Conservation (phyloP, 2,329 filamentous ascomycete genomes). For the Neonectria hederae region DNA sequence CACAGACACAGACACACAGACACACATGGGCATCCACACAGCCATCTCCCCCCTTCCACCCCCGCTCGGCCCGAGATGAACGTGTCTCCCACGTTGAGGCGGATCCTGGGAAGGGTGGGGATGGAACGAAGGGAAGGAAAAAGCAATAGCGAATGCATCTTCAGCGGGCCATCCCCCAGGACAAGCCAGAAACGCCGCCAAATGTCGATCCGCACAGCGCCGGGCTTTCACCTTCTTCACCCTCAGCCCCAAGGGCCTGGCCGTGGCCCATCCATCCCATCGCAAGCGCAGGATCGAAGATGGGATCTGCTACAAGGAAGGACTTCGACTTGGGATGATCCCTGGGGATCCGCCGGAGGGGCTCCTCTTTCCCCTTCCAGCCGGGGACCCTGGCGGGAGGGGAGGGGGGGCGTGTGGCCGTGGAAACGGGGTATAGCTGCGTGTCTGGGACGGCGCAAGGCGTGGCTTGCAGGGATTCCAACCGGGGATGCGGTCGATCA, state of each 20-base stretch:
- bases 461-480: constrained; percentile 31
- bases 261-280: not conserved
- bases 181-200: too few relatives aligned
- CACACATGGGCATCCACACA: constrained; percentile 26
- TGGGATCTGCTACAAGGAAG: constrained; percentile 27
- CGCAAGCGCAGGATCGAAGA: constrained; percentile 26
- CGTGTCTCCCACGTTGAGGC: constrained; percentile 1
- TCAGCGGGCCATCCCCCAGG: too few relatives aligned
- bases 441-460: constrained; percentile 5
- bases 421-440: not conserved
- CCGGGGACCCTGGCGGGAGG: not conserved
- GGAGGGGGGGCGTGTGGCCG: not conserved
- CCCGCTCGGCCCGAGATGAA: constrained; percentile 1
- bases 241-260: not conserved
- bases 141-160: not conserved
- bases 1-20: constrained; percentile 37
- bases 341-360: constrained; percentile 5
- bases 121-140: not conserved
- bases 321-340: constrained; percentile 8
- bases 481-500: constrained; percentile 39
- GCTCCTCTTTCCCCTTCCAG: not conserved
- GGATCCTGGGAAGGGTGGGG: not conserved
- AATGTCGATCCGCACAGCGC: too few relatives aligned
- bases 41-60: constrained; percentile 8
- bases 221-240: too few relatives aligned